These are phyloP conservation scores for Mortierella sp. DNA, from an alignment of 371 early-diverging fungal genomes.

Conservation along the genomic window DNA sequence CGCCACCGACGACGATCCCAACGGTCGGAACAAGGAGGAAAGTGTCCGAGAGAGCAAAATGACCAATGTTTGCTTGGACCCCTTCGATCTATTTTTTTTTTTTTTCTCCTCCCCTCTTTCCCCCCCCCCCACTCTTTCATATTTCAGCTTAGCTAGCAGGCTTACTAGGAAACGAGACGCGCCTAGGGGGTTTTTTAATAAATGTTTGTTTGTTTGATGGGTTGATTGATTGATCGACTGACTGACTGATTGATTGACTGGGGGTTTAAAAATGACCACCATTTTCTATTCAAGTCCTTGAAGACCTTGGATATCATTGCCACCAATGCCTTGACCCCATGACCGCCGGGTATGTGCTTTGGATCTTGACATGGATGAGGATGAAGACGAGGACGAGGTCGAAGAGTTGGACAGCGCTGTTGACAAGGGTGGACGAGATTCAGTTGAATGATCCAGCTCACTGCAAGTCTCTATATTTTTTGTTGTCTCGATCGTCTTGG, in stretches of 20 bases:
- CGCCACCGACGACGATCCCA: no score
- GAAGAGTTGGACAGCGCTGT: conserved; percentile 1
- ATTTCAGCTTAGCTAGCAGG: neutral
- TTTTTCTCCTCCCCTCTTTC: neutral
- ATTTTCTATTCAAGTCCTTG: conserved; percentile 28
- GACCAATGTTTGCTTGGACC: neutral
- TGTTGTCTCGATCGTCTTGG: no score
- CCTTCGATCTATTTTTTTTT: conserved; percentile 1
- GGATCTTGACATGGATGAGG: conserved; percentile 20
- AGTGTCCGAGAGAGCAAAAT: neutral
- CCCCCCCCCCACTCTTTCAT: neutral
- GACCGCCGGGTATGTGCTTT: conserved; percentile 47
- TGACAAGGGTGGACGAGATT: neutral
- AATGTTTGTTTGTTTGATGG: neutral
- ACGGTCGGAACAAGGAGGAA: neutral
- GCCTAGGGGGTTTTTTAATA: neutral
- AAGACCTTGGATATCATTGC: conserved; percentile 36
- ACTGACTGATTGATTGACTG: no score
- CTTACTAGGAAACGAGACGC: neutral
- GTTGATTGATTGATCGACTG: neutral
- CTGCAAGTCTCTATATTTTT: no score
- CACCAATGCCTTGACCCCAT: conserved; percentile 48
- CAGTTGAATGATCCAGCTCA: no score
- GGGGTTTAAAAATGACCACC: neutral
- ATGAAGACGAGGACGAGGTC: conserved; percentile 3